Base-by-base conservation (phyloP, 306 rosid species). In the Prunus mume region DNA sequence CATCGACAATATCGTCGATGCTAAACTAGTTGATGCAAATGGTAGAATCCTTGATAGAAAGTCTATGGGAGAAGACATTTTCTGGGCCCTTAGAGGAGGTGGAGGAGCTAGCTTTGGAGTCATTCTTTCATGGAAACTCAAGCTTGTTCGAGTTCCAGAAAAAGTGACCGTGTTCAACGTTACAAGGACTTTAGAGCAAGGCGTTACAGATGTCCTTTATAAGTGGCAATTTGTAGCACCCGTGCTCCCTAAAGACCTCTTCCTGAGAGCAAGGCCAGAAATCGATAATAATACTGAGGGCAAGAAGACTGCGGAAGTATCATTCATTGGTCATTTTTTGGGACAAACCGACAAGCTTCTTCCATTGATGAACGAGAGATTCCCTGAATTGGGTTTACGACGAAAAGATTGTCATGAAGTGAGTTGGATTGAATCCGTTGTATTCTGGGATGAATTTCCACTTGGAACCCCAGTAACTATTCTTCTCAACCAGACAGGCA, bases 41-140 rank as follows among this genome's bases (percentile, higher is more conserved):
- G 93, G 90, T 20, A 78, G 81, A 19, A 69, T 86, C 19, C 87
- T 86, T 49, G 81, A 86, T 20, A 83, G 22, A 28, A 72, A 80
- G 0, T 25, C 82, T 0, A 86, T 88, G 89, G 91, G 91, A 2
- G 86, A 85, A 68, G 91, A 85, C 14, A 78, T 83, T 8, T 86
- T 86, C 30, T 84, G 90, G 93, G 90, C 93, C 11, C 76, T 86
- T 43, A 73, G 73, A 86, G 90, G 93, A 10, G 93, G 93, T 1
- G 93, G 90, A 10, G 93, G 85, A 69, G 90, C 87, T 25, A 87
- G 91, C 76, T 90, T 90, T 66, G 94, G 94, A 18, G 91, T 90
- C 15, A 75, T 87, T 24, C 67, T 90, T 19, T 81, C 91, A 2
- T 90, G 71, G 78, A 80, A 85, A 7, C 66, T 90, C 27, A 79